Base-by-base conservation (phyloP, 75 land plant species). In the Picea sitchensis region DNA sequence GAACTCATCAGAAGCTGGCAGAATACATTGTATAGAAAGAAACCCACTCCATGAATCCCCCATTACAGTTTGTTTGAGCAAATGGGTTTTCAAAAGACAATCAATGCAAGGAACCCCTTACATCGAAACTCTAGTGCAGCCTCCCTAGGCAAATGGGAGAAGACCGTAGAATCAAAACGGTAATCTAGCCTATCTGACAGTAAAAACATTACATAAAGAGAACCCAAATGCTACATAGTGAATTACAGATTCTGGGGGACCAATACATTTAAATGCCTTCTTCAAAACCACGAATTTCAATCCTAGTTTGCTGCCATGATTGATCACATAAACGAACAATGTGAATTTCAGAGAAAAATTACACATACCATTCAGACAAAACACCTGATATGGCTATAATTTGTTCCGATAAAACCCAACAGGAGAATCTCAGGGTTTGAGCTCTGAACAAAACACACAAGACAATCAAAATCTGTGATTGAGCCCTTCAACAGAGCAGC, bases 301-400 rank as follows among this genome's bases (percentile, higher is more conserved):
- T 51, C 56, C 44, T 14, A 15, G 1, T 15, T 32, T 67, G 17
- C 41, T 67, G 17, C 17, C 14, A 67, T 15, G 7, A 65, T 67
- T 36, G 18, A 67, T 67, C 44, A 67, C 34, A 67, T 36, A 38
- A 32, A 20, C 74, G n/a, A 51, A 51, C 54, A 51, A 51, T 9
- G 51, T 7, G 26, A 71, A 71, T n/a, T 71, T 11, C 41, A 44
- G 41, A 71, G 8, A 18, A 20, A 38, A 71, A 20, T 71, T 38
- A 71, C 41, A 2, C 51, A n/a, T 71, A 71, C 74, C 74, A 71
- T 71, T 26, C 54, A 71, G 54, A 18, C 20, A 71, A 20, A n/a
- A 21, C 3, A 71, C 51, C 56, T 71, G 20, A 51, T 51, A 51
- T 51, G 56, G 56, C 56, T 51, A 51, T 51, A 51, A 41, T 21